Percentiles rank a stretch among this genome's conserved stretches.
These are phyloP conservation scores for Rhizomucor miehei DNA, from an alignment of 371 early-diverging fungal species.

Conservation along the genomic window DNA sequence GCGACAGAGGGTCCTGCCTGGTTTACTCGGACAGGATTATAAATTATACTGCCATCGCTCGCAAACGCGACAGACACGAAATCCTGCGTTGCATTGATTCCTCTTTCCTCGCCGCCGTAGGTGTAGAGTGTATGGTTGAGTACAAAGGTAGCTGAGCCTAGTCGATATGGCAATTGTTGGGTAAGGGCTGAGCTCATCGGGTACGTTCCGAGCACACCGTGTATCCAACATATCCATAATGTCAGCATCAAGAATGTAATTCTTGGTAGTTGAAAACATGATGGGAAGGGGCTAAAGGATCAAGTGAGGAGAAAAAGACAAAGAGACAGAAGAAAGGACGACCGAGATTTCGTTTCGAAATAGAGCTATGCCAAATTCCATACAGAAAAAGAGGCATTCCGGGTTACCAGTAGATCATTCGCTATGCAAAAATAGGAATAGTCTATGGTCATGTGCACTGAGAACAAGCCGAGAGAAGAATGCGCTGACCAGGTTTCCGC, in stretches of 20 bases:
- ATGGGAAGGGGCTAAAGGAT: neutral
- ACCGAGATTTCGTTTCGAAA: too few relatives aligned
- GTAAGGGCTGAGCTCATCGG: neutral
- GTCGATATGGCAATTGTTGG: conserved; percentile 1
- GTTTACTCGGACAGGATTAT: neutral
- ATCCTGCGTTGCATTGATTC: neutral
- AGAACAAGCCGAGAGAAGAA: too few relatives aligned
- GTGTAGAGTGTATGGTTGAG: conserved; percentile 6
- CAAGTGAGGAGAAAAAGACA: neutral
- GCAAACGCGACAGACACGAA: neutral
- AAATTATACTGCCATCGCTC: neutral
- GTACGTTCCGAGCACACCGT: neutral
- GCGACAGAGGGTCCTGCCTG: neutral
- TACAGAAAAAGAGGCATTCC: too few relatives aligned
- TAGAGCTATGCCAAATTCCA: too few relatives aligned
- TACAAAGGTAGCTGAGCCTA: conserved; percentile 1
- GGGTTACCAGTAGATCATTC: too few relatives aligned
- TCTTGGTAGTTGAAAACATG: neutral
- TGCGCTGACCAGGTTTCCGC: too few relatives aligned
- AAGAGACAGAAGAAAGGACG: neutral
- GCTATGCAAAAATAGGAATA: too few relatives aligned
- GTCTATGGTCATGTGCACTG: too few relatives aligned
- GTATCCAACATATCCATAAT: neutral
- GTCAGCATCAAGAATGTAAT: neutral
- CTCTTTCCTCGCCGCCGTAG: conserved; percentile 2